Evolutionary conservation across 2,329 filamentous ascomycete species (phyloP), one percentile per base, ranked within the genome.

Genomic region (Pyrenophora tritici-repentis): DNA sequence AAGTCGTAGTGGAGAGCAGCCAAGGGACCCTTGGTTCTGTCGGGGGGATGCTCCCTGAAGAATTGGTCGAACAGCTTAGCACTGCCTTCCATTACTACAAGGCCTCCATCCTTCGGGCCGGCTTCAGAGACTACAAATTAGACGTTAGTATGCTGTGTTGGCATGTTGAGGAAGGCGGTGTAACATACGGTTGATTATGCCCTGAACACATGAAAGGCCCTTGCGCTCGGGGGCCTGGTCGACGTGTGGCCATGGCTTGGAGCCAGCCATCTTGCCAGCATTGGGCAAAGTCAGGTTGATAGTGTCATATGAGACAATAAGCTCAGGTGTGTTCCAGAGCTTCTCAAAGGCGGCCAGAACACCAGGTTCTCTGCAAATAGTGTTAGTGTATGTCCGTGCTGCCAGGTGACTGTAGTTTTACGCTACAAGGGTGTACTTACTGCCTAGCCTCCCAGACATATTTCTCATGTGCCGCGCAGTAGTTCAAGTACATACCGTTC

Each of bases 91-190:
- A 79, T 74, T 3, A 79, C 63, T 31, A 80, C 70, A 2, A 81
- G 61, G 1, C 77, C 78, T 13, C 78, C 78, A 39, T 81, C 78
- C 7, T 78, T 70, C 1, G 73, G 72, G 1, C 78, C 78, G 41
- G 52, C 52, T 29, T 55, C 43, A 17, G 48, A 52, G 10, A 55
- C 52, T 55, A 16, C 8, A n/a, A n/a, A 10, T 1, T 41, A 9
- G 0, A 3, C 18, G 13, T 47, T 34, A 53, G 45, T 20, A 18
- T 14, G 20, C 1, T 33, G 7, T 33, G 7, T 14, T 10, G 18
- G 6, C 17, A 13, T 10, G n/a, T 37, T 14, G 6, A n/a, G 5
- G 6, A 8, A 74, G 73, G 2, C 74, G 75, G 2, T 67, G 64
- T 4, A 71, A 16, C 47, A 9, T 37, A 50, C 47, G 72, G 63